Evolutionary conservation across 768 basidiomycete species (phyloP).

Genomic region (Rhodotorula babjevae): DNA sequence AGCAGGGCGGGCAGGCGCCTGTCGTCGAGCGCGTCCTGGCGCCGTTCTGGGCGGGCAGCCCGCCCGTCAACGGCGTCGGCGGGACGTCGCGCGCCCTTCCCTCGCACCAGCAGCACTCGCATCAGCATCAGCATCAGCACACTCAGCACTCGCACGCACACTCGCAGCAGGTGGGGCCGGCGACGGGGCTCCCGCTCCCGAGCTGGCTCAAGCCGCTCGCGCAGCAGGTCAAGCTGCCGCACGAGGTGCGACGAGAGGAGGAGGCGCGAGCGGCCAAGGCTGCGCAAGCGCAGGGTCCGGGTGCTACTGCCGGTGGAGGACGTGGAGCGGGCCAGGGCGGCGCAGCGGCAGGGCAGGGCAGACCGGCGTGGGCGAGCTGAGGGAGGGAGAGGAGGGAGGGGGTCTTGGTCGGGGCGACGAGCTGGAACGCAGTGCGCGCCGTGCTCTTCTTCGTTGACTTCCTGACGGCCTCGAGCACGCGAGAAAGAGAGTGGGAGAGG

Average conservation of each 20-base stretch:
- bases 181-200: constrained; percentile 10
- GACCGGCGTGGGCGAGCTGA: no score
- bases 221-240: not conserved
- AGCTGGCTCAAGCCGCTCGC: constrained; percentile 10
- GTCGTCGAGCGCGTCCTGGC: not conserved
- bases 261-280: not conserved
- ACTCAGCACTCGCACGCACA: not conserved
- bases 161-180: constrained; percentile 2
- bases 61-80: not conserved
- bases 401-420: no score
- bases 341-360: not conserved
- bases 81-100: not conserved
- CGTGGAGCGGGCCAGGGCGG: not conserved
- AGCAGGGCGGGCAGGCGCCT: not conserved
- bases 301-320: no score
- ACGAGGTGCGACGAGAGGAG: not conserved
- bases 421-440: no score
- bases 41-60: not conserved
- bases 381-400: no score
- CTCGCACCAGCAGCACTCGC: no score
- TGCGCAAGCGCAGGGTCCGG: not conserved
- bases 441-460: no score
- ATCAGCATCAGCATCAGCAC: not conserved
- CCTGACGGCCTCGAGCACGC: no score
- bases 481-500: no score